Evolutionary conservation across 2,329 filamentous ascomycete species (phyloP), one percentile per base, ranked within the genome.

Genomic region (Grosmannia clavigera): DNA sequence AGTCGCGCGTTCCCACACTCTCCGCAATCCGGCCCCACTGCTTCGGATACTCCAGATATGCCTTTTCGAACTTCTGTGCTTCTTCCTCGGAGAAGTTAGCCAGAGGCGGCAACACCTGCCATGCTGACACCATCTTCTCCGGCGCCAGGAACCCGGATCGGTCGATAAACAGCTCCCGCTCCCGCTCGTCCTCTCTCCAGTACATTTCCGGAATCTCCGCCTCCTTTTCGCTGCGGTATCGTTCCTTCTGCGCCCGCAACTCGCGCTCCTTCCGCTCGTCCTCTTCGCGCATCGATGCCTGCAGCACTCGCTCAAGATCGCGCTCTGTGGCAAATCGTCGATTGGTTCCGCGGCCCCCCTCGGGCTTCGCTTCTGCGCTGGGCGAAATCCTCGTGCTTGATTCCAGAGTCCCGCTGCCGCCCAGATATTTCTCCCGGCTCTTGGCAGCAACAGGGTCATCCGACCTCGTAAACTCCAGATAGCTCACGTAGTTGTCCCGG

Each of bases 11-110:
- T 0, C 81, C 80, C 6, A 92, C 74, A 29, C 79, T 78, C 61
- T 87, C 83, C 5, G 88, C 86, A 61, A 94, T 84, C 66, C 83
- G 84, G 60, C 87, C 87, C 87, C 88, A 94, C 68, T 91, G 88
- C 76, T 94, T 94, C 0, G 88, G 87, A 61, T 81, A 82, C 63
- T 90, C 86, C 57, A 88, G 78, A 67, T 90, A 92, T 12, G 83
- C 80, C 65, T 86, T 84, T 65, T 91, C 86, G 68, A 94, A 91
- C 33, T 81, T 76, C 53, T 81, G 79, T 46, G 82, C 78, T 70
- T 94, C 89, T 63, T 87, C 82, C 22, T 82, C 77, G 0, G 82
- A 87, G 71, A 92, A 92, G 67, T 90, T 89, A 68, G 90, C 84
- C 58, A 84, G 76, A 5, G 86, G 85, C 14, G 87, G 85, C 55